Base-by-base conservation (phyloP, 805 yeast species). In the Yamadazyma insecticola region DNA sequence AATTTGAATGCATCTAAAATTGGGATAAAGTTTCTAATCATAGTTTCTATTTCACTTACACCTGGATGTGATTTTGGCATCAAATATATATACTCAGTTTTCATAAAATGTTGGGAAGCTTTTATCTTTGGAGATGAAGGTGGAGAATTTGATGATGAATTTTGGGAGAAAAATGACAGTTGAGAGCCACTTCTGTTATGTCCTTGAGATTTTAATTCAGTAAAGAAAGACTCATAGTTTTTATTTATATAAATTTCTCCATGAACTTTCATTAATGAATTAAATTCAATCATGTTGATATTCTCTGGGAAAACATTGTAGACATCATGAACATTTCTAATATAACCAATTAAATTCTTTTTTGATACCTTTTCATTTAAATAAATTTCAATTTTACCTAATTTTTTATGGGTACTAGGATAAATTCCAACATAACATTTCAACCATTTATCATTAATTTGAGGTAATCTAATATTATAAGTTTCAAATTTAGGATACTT, bases 61-160 rank as follows among this genome's bases (percentile, higher is more conserved):
- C 85, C 83, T 3, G 80, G 78, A 53, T 83, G 94, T 16, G 73
- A 50, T 32, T 72, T 76, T 3, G 94, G 92, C 67, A 83, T 76
- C 47, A 86, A 55, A 52, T 85, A 86, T 30, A 86, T 43, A 38
- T 55, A 59, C 33, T 55, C 50, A 14, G 70, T 57, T 23, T 28
- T 33, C 11, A 41, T 36, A 18, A 41, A 41, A 22, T 27, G 30
- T 2, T 24, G 14, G 14, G 39, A 35, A 8, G 33, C 22, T 24
- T 41, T 32, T 55, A 45, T 28, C 53, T 48, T 41, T 47, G 50
- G 28, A 32, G 35, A 23, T 32, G 45, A 16, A 30, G 39, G 45
- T 6, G 45, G 45, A 9, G 45, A 41, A 10, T 39, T 33, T 2
- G 43, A 34, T n/a, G 13, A 18, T 45, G 43, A 29, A n/a, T n/a